A percentile compares a stretch with the other conserved stretches of the same genome.
Conservation (phyloP, 208 protist species). For the Novymonas esmeraldas region DNA sequence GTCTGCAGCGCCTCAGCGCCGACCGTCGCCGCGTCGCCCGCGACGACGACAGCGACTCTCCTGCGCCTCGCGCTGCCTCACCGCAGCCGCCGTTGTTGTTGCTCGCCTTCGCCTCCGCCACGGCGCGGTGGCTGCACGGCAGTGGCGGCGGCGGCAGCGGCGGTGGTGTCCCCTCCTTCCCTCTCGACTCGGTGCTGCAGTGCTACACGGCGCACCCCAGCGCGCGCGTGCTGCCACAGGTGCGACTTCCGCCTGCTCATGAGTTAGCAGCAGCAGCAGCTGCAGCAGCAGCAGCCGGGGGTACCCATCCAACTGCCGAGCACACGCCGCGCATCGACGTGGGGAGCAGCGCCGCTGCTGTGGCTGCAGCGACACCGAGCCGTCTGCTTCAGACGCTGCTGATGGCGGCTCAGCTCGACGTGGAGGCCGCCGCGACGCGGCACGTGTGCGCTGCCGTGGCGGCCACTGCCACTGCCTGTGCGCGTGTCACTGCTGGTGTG, state of each 20-base stretch:
- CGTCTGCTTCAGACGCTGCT: slow-evolving; percentile 7
- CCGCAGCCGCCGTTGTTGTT: background rate
- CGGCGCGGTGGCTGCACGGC: too few relatives aligned
- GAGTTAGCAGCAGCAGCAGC: background rate
- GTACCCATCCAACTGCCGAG: background rate
- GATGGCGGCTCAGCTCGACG: slow-evolving; percentile 4
- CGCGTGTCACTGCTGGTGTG: background rate
- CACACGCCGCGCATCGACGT: background rate
- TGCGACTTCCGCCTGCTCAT: slow-evolving; percentile 5
- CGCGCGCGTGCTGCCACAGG: background rate
- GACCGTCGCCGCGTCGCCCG: too few relatives aligned
- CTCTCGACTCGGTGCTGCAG: background rate
- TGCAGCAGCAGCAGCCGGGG: too few relatives aligned
- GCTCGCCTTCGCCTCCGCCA: slow-evolving; percentile 3
- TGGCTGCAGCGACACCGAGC: background rate
- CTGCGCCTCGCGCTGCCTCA: too few relatives aligned
- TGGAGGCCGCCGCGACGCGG: slow-evolving; percentile 6
- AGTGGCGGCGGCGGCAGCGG: too few relatives aligned
- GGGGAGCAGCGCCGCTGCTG: background rate
- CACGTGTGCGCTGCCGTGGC: background rate
- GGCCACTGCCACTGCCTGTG: background rate
- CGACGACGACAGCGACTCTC: too few relatives aligned
- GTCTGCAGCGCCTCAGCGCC: background rate
- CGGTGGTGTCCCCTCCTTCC: background rate
- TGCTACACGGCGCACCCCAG: slow-evolving; percentile 2